Percentiles rank a stretch among this genome's conserved stretches.
These are phyloP conservation scores for Eimeria brunetti DNA, from an alignment of 169 alveolate genomes.

Conservation along the genomic window DNA sequence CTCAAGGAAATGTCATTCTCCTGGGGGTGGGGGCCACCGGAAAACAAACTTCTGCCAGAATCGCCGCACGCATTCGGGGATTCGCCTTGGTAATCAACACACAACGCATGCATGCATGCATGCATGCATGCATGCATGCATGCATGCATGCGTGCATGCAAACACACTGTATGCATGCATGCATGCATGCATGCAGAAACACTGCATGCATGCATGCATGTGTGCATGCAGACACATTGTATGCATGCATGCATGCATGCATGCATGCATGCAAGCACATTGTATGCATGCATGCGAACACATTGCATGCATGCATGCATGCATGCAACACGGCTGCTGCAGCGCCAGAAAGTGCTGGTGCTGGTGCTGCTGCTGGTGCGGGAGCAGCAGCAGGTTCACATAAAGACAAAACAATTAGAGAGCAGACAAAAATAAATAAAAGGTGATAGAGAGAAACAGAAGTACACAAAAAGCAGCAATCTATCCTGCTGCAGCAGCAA, in stretches of 20 bases:
- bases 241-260: no score
- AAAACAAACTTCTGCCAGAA: slow-evolving; percentile 93
- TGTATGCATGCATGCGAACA: no score
- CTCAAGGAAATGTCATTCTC: slow-evolving; percentile 95
- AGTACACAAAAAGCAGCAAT: background rate
- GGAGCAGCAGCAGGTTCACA: background rate
- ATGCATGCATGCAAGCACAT: no score
- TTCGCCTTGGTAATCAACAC: slow-evolving; percentile 76
- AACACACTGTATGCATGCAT: background rate
- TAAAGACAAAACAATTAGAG: no score
- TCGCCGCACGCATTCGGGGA: slow-evolving; percentile 92
- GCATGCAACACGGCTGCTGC: no score
- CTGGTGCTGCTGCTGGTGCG: background rate
- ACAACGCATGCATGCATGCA: background rate
- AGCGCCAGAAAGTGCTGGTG: background rate
- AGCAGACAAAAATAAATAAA: background rate
- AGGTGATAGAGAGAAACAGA: background rate
- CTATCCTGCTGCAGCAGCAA: background rate
- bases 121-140: background rate
- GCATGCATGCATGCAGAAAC: background rate
- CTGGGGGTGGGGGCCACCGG: slow-evolving; percentile 99
- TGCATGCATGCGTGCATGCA: background rate
- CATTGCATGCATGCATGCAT: no score
- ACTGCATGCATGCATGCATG: background rate
- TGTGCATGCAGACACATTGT: no score